phyloP scores from a whole-genome alignment of 148 eudicot genomes.

The Silene latifolia region DNA sequence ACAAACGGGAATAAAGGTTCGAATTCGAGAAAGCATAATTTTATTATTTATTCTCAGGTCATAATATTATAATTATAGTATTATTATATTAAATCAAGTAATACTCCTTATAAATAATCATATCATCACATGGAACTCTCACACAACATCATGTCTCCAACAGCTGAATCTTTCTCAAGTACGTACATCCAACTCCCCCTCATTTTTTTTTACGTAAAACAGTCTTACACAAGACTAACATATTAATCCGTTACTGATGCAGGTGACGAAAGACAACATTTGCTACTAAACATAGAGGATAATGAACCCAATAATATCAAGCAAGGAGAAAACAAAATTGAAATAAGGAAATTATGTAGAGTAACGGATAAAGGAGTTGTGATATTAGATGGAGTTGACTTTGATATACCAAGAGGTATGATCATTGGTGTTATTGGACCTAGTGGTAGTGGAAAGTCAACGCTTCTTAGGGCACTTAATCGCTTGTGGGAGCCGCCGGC shows the following conservation, averaged over 20 bases:
- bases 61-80: too few species aligned
- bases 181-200: background rate
- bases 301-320: background rate
- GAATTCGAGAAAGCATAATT: too few species aligned
- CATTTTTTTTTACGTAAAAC: background rate
- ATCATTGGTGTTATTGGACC: slow-evolving; percentile 37
- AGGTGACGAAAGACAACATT: slow-evolving; percentile 16
- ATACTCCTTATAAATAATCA: too few species aligned
- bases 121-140: background rate
- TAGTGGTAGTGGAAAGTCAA: slow-evolving; percentile 35
- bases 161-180: background rate
- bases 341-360: slow-evolving; percentile 21
- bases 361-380: slow-evolving; percentile 21
- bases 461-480: slow-evolving; percentile 29
- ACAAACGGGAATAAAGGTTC: too few species aligned
- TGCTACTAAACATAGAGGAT: slow-evolving; percentile 15
- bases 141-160: background rate
- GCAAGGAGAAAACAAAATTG: slow-evolving; percentile 15
- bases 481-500: slow-evolving; percentile 34
- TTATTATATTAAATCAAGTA: too few species aligned
- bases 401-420: slow-evolving; percentile 29
- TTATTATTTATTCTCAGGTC: too few species aligned
- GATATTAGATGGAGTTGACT: slow-evolving; percentile 27
- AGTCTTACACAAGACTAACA: background rate
- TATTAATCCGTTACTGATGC: background rate